Evolutionary conservation across 352 stramenopile genomes (phyloP).

Genomic region (Phytopythium montanum): DNA sequence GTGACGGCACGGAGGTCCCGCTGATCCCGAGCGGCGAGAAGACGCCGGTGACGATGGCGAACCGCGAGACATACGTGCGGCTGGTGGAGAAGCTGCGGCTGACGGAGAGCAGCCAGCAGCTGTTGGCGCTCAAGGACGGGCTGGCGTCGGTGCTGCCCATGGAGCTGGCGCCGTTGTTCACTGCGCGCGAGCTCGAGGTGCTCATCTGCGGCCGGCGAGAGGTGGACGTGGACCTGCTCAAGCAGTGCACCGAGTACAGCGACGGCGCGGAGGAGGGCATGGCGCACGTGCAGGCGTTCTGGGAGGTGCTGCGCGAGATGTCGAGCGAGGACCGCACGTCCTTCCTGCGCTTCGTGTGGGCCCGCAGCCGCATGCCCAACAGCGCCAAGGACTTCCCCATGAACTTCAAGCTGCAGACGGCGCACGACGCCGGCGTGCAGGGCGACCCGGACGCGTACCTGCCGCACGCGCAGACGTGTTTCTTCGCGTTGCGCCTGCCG

Average conservation of each 20-base stretch:
- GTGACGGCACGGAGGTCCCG: slow-evolving; percentile 71
- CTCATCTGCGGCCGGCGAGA: slow-evolving; percentile 95
- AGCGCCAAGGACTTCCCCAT: slow-evolving; percentile 97
- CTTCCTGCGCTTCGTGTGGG: slow-evolving; percentile 98
- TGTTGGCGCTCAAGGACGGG: slow-evolving; percentile 75
- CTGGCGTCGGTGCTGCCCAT: slow-evolving; percentile 95
- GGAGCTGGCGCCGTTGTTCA: slow-evolving; percentile 96
- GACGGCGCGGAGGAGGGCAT: slow-evolving; percentile 91
- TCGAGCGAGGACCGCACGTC: slow-evolving; percentile 92
- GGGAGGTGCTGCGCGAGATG: slow-evolving; percentile 96
- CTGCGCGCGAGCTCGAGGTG: slow-evolving; percentile 93
- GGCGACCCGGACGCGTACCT: slow-evolving; percentile 89
- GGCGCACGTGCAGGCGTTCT: slow-evolving; percentile 92
- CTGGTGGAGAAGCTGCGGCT: slow-evolving; percentile 68
- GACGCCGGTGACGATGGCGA: slow-evolving; percentile 57
- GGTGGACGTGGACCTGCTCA: slow-evolving; percentile 96
- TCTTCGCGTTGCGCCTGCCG: slow-evolving; percentile 97
- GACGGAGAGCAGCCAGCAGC: slow-evolving; percentile 78
- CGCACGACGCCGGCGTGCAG: slow-evolving; percentile 73
- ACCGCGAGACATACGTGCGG: slow-evolving; percentile 56
- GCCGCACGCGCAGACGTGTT: slow-evolving; percentile 98
- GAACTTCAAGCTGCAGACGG: slow-evolving; percentile 92
- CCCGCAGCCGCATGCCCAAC: slow-evolving; percentile 94
- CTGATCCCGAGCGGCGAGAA: slow-evolving; percentile 69
- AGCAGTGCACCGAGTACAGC: slow-evolving; percentile 96